phyloP scores from a whole-genome alignment of 768 basidiomycete species.

The Xanthoconium stramineum region DNA sequence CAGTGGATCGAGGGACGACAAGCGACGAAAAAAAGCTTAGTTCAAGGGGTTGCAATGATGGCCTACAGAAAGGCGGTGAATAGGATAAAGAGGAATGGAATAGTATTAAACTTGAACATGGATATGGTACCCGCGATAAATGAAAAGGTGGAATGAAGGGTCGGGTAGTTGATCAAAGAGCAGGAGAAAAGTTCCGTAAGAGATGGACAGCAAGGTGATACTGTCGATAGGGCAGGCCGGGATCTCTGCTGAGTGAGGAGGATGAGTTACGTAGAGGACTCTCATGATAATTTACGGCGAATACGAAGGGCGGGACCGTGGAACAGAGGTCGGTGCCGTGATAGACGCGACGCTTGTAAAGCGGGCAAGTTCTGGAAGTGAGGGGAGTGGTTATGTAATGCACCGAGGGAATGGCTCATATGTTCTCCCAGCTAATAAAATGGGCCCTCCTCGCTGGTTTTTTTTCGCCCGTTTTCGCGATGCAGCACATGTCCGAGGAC shows the following conservation, averaged over 20 bases:
- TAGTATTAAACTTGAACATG: neutral
- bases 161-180: neutral
- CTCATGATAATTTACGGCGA: conserved; percentile 8
- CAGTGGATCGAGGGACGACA: neutral
- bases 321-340: conserved; percentile 4
- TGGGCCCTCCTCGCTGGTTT: neutral
- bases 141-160: conserved; percentile 7
- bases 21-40: neutral
- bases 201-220: neutral
- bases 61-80: neutral
- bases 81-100: conserved; percentile 10
- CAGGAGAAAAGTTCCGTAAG: neutral
- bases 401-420: conserved; percentile 13
- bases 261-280: neutral
- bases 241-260: no score
- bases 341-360: no score
- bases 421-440: conserved; percentile 18
- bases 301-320: conserved; percentile 3
- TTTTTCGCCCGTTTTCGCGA: neutral
- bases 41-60: neutral
- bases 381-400: conserved; percentile 5
- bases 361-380: neutral
- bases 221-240: no score
- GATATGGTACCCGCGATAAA: neutral
- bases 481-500: conserved; percentile 30